Percentiles rank a stretch among this genome's conserved stretches.
These are phyloP conservation scores for Dactylellina drechsleri DNA, from an alignment of 2,329 filamentous ascomycete genomes.

Conservation along the genomic window DNA sequence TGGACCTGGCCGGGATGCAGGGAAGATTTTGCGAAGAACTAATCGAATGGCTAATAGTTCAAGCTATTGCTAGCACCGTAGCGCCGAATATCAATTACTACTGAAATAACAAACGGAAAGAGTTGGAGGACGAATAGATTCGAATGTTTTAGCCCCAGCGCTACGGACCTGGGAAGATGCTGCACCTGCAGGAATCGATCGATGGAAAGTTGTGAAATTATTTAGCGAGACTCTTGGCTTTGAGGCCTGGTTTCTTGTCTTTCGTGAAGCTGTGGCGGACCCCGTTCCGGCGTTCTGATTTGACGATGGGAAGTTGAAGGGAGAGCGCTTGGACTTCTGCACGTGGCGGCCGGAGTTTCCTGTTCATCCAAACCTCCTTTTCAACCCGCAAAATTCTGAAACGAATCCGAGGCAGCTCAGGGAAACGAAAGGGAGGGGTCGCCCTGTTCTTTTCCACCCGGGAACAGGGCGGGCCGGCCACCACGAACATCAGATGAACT, in stretches of 20 bases:
- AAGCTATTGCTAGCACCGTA: constrained; percentile 6
- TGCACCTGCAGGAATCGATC: constrained; percentile 4
- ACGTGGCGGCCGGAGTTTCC: constrained; percentile 37
- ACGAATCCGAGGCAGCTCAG: constrained; percentile 45
- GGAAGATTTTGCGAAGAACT: constrained; percentile 31
- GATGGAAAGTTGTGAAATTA: constrained; percentile 10
- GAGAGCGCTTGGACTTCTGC: constrained; percentile 39
- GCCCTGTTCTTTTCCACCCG: not conserved
- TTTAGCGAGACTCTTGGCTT: constrained; percentile 43
- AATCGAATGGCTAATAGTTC: constrained; percentile 24
- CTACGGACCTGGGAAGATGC: constrained; percentile 16
- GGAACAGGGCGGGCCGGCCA: not conserved
- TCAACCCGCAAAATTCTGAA: constrained; percentile 28
- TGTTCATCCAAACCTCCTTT: constrained; percentile 44
- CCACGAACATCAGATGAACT: too few relatives aligned
- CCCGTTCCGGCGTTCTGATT: constrained; percentile 39
- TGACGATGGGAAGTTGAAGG: constrained; percentile 22
- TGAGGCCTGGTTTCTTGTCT: constrained; percentile 2
- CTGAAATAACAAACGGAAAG: not conserved
- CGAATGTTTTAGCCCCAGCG: constrained; percentile 43
- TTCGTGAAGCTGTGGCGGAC: constrained; percentile 50
- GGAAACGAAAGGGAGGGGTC: constrained; percentile 15
- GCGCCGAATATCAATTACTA: constrained; percentile 4
- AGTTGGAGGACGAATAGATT: constrained; percentile 14
- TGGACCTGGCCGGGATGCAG: constrained; percentile 6